Evolutionary conservation across 306 rosid genomes (phyloP).

Genomic region (Rosa multiflora): DNA sequence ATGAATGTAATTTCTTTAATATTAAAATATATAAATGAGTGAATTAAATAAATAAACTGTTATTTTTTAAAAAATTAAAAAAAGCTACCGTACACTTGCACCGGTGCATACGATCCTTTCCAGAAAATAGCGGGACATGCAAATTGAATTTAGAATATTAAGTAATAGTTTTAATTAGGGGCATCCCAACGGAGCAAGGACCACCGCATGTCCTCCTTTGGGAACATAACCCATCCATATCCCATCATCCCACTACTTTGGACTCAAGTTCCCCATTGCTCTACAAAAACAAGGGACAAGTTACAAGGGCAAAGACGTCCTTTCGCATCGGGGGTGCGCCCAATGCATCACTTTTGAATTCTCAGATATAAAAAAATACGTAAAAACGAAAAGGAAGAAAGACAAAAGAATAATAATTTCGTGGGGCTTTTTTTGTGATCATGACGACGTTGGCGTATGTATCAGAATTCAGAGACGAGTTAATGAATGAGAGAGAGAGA

Average conservation of each 20-base stretch:
- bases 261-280: background rate
- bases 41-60: too few species aligned
- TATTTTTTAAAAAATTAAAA: too few species aligned
- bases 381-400: background rate
- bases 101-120: too few species aligned
- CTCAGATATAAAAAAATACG: background rate
- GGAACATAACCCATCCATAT: background rate
- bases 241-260: background rate
- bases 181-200: background rate
- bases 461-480: constrained; percentile 34
- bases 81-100: too few species aligned
- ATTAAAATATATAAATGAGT: too few species aligned
- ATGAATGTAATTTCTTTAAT: too few species aligned
- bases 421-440: constrained; percentile 58
- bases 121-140: background rate
- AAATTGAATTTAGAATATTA: background rate
- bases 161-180: background rate
- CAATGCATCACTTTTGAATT: background rate
- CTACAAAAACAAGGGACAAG: background rate
- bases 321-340: background rate
- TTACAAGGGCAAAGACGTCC: background rate
- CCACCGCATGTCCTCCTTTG: background rate
- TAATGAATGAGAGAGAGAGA: constrained; percentile 3
- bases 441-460: constrained; percentile 84
- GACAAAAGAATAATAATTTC: constrained; percentile 24